A percentile compares a stretch with the other conserved stretches of the same genome.
Conservation (phyloP, 1,284 basidiomycete species). For the Cryptococcus amylolentus region DNA sequence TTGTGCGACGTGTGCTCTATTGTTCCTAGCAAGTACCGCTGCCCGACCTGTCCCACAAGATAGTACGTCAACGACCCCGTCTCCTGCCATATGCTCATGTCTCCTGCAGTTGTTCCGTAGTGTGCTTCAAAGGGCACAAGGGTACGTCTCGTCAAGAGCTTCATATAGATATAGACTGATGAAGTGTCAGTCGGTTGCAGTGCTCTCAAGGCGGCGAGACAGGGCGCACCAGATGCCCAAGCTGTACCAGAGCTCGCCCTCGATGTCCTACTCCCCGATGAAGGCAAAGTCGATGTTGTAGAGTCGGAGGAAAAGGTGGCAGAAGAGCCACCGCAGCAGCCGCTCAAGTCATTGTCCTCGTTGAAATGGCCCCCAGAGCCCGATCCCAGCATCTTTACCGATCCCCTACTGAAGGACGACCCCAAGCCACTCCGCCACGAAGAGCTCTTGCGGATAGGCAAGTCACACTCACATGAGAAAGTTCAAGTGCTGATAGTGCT, state of each 20-base stretch:
- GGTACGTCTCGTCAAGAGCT: slow-evolving; percentile 17
- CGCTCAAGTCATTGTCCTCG: slow-evolving; percentile 27
- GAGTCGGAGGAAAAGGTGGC: too few relatives aligned
- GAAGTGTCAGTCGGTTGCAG: too few relatives aligned
- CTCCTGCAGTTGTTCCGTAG: slow-evolving; percentile 43
- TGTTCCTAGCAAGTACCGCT: slow-evolving; percentile 41
- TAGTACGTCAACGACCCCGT: slow-evolving; percentile 32
- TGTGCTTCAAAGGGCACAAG: slow-evolving; percentile 48
- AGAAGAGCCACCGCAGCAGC: not conserved
- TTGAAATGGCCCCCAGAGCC: slow-evolving; percentile 47
- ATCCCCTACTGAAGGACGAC: slow-evolving; percentile 44
- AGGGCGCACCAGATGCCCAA: too few relatives aligned
- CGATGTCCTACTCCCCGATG: too few relatives aligned
- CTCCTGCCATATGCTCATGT: not conserved
- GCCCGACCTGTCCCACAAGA: slow-evolving; percentile 40
- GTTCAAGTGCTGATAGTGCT: not conserved
- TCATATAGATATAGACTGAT: too few relatives aligned
- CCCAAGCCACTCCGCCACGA: slow-evolving; percentile 44
- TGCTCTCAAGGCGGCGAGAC: too few relatives aligned
- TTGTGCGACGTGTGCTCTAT: slow-evolving; percentile 35
- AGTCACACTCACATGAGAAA: slow-evolving; percentile 10
- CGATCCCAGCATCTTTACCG: slow-evolving; percentile 37
- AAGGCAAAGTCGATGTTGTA: too few relatives aligned
- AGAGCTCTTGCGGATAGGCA: slow-evolving; percentile 46
- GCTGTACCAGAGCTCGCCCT: too few relatives aligned